phyloP scores from a whole-genome alignment of 1,139 yeast genomes.

The Hansenula sp. region DNA sequence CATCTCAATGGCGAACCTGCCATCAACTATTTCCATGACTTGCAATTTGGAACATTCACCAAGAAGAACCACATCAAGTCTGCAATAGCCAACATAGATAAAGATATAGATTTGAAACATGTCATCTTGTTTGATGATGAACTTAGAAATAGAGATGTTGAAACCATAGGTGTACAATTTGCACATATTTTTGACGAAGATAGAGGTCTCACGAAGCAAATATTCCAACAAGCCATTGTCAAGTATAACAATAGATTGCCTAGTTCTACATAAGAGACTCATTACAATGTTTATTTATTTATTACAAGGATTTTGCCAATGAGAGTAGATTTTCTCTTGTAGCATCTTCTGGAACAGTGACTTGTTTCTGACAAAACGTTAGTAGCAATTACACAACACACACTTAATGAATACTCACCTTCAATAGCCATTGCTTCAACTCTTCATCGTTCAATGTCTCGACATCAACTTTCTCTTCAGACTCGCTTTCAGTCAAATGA shows the following conservation, averaged over 20 bases:
- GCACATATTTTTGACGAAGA: slow-evolving; percentile 40
- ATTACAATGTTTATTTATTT: slow-evolving; percentile 3
- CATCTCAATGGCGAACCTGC: slow-evolving; percentile 46
- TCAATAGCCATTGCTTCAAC: slow-evolving; percentile 32
- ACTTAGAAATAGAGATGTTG: slow-evolving; percentile 60
- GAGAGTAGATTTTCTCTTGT: slow-evolving; percentile 43
- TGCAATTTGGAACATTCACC: slow-evolving; percentile 68
- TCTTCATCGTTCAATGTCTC: slow-evolving; percentile 38
- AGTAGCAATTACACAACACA: no score
- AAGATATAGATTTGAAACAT: slow-evolving; percentile 44
- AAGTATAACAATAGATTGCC: slow-evolving; percentile 28
- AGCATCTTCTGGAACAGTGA: slow-evolving; percentile 44
- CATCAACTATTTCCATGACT: slow-evolving; percentile 41
- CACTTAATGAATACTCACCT: no score
- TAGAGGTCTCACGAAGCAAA: slow-evolving; percentile 44
- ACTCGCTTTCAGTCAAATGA: slow-evolving; percentile 29
- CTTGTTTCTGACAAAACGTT: slow-evolving; percentile 33
- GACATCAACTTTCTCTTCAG: slow-evolving; percentile 9
- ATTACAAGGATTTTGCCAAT: slow-evolving; percentile 41
- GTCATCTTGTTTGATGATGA: slow-evolving; percentile 72
- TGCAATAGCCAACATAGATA: slow-evolving; percentile 40
- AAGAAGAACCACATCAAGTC: slow-evolving; percentile 51
- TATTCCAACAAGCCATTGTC: slow-evolving; percentile 41
- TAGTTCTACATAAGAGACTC: not conserved
- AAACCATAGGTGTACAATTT: slow-evolving; percentile 55